Evolutionary conservation across 176 grass and related monocot species (phyloP).

Genomic region (Zea luxurians): DNA sequence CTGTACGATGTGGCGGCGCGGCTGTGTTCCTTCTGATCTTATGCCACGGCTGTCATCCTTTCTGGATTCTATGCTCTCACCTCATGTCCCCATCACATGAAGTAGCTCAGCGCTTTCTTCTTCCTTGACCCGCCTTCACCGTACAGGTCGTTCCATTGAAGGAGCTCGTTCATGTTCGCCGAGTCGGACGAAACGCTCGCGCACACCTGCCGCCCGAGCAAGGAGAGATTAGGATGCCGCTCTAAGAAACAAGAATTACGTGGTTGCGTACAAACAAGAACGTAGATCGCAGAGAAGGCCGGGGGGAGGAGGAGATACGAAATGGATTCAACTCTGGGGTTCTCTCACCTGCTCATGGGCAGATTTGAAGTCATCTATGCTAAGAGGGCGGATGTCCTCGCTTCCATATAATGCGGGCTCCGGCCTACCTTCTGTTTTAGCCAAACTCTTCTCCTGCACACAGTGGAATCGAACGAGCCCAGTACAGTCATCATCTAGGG

Average conservation of each 20-base stretch:
- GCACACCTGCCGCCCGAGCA: conserved; percentile 55
- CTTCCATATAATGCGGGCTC: conserved; percentile 71
- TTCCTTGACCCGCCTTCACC: conserved; percentile 97
- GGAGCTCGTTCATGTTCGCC: conserved; percentile 85
- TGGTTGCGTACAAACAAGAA: not conserved
- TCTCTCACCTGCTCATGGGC: conserved; percentile 90
- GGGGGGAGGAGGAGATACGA: not conserved
- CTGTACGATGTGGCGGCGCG: conserved; percentile 59
- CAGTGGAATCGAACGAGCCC: not conserved
- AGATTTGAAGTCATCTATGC: conserved; percentile 91
- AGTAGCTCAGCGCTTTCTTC: conserved; percentile 95
- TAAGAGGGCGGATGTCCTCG: conserved; percentile 82
- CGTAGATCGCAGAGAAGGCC: not conserved
- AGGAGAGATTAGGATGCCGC: not conserved
- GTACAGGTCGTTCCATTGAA: conserved; percentile 97
- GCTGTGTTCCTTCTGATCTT: too few species aligned
- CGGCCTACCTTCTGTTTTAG: conserved; percentile 62
- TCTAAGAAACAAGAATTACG: not conserved
- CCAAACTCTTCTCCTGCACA: conserved; percentile 72
- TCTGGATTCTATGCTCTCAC: conserved; percentile 23
- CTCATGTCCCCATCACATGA: conserved; percentile 92
- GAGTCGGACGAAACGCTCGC: conserved; percentile 98
- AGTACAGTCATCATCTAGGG: not conserved
- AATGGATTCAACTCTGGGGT: conserved; percentile 1
- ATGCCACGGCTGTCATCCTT: too few species aligned